Percentiles rank a stretch among this genome's conserved stretches.
phyloP scores from a whole-genome alignment of 169 alveolate species.

The Cryptosporidium baileyi region DNA sequence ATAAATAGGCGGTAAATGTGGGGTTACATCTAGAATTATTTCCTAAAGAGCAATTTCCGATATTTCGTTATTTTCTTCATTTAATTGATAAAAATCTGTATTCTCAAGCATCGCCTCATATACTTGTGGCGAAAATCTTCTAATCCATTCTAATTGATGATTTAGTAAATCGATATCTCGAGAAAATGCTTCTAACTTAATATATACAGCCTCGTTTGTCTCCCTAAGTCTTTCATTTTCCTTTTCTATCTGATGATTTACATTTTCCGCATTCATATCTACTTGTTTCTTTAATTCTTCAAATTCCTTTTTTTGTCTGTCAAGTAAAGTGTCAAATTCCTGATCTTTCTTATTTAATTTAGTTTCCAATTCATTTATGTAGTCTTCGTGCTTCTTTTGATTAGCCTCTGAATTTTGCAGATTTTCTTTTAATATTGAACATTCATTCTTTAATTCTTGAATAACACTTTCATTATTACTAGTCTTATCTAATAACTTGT shows the following conservation, averaged over 20 bases:
- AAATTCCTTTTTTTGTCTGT: neutral
- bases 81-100: neutral
- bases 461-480: neutral
- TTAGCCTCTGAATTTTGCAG: too few relatives aligned
- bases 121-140: conserved; percentile 67
- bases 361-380: neutral
- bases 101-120: conserved; percentile 54
- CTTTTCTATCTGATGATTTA: neutral
- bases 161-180: conserved; percentile 51
- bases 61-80: neutral
- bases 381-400: too few relatives aligned
- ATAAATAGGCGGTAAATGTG: neutral
- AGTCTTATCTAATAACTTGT: neutral
- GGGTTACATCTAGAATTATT: neutral
- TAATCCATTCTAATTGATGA: conserved; percentile 54
- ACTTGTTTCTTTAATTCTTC: neutral
- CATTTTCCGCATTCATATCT: neutral
- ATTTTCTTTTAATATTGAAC: neutral
- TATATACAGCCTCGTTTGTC: conserved; percentile 49
- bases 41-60: conserved; percentile 2
- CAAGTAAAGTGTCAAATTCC: too few relatives aligned
- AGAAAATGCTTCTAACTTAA: conserved; percentile 46
- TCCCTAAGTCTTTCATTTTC: conserved; percentile 46
- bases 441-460: neutral
- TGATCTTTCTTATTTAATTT: too few relatives aligned